A percentile compares a stretch with the other conserved stretches of the same genome.
These are phyloP conservation scores for Penicillium sp. DNA, from an alignment of 2,329 filamentous ascomycete genomes.

Conservation along the genomic window DNA sequence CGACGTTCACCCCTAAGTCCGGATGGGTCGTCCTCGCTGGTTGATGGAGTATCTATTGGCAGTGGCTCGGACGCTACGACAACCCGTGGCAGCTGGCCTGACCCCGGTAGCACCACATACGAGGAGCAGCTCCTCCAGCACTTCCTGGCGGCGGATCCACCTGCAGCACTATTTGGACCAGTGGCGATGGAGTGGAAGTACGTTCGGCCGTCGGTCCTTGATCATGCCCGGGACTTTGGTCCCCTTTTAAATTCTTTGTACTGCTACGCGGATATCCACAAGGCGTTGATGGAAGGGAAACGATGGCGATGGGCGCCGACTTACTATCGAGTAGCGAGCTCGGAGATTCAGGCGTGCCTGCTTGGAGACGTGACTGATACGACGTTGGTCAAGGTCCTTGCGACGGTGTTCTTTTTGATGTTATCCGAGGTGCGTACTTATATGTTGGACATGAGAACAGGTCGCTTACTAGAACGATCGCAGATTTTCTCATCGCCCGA, in stretches of 20 bases:
- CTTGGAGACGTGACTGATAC: conserved; percentile 29
- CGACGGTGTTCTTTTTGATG: conserved; percentile 38
- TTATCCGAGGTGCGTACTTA: conserved; percentile 35
- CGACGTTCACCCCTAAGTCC: conserved; percentile 17
- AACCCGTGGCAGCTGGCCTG: conserved; percentile 23
- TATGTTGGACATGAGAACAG: background rate
- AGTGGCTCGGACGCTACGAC: conserved; percentile 19
- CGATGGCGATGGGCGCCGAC: conserved; percentile 32
- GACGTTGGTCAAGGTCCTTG: conserved; percentile 30
- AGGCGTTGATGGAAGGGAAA: conserved; percentile 29
- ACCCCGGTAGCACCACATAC: conserved; percentile 22
- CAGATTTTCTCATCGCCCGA: conserved; percentile 34
- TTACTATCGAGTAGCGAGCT: conserved; percentile 35
- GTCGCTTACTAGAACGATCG: conserved; percentile 2
- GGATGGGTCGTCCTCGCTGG: conserved; percentile 14
- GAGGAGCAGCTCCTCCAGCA: conserved; percentile 35
- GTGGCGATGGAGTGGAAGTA: conserved; percentile 38
- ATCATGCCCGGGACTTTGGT: conserved; percentile 28
- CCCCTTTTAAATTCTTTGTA: conserved; percentile 35
- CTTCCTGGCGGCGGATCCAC: conserved; percentile 32
- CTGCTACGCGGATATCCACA: conserved; percentile 38
- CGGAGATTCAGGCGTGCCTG: conserved; percentile 33
- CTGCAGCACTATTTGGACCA: conserved; percentile 35
- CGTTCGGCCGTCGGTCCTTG: conserved; percentile 28
- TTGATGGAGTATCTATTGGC: conserved; percentile 19